Evolutionary conservation across 2,329 filamentous ascomycete genomes (phyloP), one percentile per base, ranked within the genome.

Genomic region (Alternaria sp.): DNA sequence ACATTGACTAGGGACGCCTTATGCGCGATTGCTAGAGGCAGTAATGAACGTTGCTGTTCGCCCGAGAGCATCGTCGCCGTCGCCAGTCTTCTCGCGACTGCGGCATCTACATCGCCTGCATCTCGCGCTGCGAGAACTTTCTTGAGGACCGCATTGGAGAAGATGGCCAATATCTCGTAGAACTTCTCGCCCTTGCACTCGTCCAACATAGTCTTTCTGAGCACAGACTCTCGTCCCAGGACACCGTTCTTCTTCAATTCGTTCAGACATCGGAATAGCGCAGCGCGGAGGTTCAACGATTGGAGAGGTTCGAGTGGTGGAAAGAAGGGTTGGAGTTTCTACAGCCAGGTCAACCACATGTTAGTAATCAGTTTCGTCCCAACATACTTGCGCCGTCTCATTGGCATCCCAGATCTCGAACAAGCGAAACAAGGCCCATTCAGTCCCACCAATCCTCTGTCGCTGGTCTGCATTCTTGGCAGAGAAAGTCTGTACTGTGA

Each of bases 141-240:
- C 72, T 91, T 91, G 63, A 98, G 78, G 0, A 97, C 93, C 0
- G 88, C 87, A 14, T 91, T 91, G 1, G 94, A 97, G 71, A 99
- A 96, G 0, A 88, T 84, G 3, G 92, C 88, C 28, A 98, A 84
- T 1, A 97, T 81, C 74, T 99, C 95, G 75, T 94, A 93, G 55
- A 98, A 87, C 64, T 92, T 89, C 55, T 97, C 93, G 6, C 94
- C 94, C 67, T 91, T 94, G 80, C 95, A 99, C 70, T 99, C 94
- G 75, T 99, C 95, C 52, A 99, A 83, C 92, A 97, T 97, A 0
- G 93, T 96, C 81, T 97, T 97, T 52, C 95, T 88, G 32, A 98
- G 81, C 1, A 96, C 86, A 0, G 87, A 86, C 72, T 97, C 93
- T 51, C 92, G 86, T 3, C 93, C 92, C 8, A 98, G 83, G 0